phyloP scores from a whole-genome alignment of 345 rosid species.

The Brassica rapa region DNA sequence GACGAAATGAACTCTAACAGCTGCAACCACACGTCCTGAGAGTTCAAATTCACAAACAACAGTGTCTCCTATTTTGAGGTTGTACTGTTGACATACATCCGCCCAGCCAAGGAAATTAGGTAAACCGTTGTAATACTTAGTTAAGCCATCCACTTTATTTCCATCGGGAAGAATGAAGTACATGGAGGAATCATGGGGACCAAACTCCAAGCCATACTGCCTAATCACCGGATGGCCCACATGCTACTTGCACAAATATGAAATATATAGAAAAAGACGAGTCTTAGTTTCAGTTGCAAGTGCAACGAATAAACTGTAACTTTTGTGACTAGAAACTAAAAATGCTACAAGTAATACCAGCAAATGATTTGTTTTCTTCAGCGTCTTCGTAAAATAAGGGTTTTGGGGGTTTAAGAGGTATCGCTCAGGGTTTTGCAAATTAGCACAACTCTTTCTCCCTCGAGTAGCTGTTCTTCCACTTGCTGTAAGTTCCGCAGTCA shows the following conservation, averaged over 20 bases:
- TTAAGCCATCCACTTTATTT: neutral
- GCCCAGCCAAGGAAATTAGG: constrained; percentile 19
- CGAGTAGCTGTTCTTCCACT: neutral
- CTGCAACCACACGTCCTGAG: neutral
- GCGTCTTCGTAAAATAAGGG: constrained; percentile 1
- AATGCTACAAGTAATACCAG: constrained; percentile 21
- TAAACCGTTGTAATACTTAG: neutral
- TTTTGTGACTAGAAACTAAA: neutral
- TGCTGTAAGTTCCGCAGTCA: neutral
- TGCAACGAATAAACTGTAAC: neutral
- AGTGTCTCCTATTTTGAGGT: constrained; percentile 5
- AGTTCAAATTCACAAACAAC: constrained; percentile 34
- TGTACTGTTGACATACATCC: neutral
- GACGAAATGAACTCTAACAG: constrained; percentile 22
- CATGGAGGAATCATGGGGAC: neutral
- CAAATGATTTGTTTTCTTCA: neutral
- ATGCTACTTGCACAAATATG: constrained; percentile 17
- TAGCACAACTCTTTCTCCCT: neutral
- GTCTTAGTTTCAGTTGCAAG: neutral
- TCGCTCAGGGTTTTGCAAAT: constrained; percentile 20
- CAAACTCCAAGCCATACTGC: constrained; percentile 23
- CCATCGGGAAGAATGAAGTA: constrained; percentile 2
- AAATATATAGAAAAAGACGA: neutral
- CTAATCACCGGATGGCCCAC: neutral
- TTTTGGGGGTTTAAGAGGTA: constrained; percentile 24